Evolutionary conservation across 805 yeast species (phyloP).

Genomic region (Wickerhamia fluorescens): DNA sequence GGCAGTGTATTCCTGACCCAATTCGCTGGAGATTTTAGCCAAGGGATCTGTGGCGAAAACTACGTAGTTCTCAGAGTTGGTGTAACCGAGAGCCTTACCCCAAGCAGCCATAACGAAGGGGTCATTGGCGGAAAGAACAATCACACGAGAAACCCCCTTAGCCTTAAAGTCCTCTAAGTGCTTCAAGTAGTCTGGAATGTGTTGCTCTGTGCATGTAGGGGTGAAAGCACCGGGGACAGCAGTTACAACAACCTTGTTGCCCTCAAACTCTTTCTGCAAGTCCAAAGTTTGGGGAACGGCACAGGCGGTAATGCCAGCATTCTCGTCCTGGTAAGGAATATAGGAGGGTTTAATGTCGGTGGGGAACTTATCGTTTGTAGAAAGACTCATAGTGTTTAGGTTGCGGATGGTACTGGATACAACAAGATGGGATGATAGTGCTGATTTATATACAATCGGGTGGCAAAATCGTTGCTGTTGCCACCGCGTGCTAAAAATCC

Average conservation of each 20-base stretch:
- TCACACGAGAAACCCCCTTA: constrained; percentile 57
- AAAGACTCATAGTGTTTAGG: background rate
- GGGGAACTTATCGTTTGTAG: constrained; percentile 20
- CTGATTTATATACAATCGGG: too few relatives aligned
- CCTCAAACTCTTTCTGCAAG: constrained; percentile 22
- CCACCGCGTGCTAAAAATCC: too few relatives aligned
- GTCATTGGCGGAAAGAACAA: constrained; percentile 62
- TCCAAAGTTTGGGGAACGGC: constrained; percentile 31
- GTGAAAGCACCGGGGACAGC: constrained; percentile 87
- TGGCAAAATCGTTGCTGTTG: too few relatives aligned
- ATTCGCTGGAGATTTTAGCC: constrained; percentile 48
- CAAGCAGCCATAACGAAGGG: constrained; percentile 68
- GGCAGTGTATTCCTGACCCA: constrained; percentile 46
- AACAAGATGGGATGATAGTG: too few relatives aligned
- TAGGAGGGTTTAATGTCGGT: constrained; percentile 29
- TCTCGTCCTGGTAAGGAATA: constrained; percentile 34
- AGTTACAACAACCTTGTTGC: constrained; percentile 59
- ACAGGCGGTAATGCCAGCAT: constrained; percentile 32
- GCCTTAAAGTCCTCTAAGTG: constrained; percentile 43
- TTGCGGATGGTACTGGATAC: background rate
- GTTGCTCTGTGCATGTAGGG: constrained; percentile 69
- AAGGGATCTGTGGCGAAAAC: constrained; percentile 64
- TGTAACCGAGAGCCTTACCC: constrained; percentile 46
- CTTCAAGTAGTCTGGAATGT: constrained; percentile 60
- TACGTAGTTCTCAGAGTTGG: constrained; percentile 25